Percentiles rank a stretch among this genome's conserved stretches.
phyloP scores from a whole-genome alignment of 306 rosid genomes.

The Prunus davidiana region DNA sequence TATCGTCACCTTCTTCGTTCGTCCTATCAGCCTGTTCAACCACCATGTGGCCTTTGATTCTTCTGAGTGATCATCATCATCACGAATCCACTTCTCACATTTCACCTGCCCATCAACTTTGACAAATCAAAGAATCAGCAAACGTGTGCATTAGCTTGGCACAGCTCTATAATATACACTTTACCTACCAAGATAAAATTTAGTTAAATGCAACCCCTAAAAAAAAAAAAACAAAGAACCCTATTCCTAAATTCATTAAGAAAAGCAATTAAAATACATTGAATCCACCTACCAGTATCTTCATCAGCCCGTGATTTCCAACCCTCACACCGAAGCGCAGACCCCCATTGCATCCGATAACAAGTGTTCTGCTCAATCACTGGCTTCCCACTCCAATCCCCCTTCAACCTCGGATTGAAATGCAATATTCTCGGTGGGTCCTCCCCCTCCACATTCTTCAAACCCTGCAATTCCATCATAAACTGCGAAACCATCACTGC shows the following conservation, averaged over 20 bases:
- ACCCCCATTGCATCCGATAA: slow-evolving; percentile 94
- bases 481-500: slow-evolving; percentile 90
- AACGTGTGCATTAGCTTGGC: not conserved
- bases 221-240: not conserved
- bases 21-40: slow-evolving; percentile 82
- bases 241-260: not conserved
- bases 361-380: slow-evolving; percentile 91
- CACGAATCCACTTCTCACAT: slow-evolving; percentile 97
- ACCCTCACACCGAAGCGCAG: slow-evolving; percentile 83
- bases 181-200: slow-evolving; percentile 13
- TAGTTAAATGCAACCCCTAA: not conserved
- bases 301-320: slow-evolving; percentile 83
- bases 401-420: slow-evolving; percentile 92
- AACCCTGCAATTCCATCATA: slow-evolving; percentile 86
- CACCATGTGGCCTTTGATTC: slow-evolving; percentile 91
- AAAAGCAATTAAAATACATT: not conserved
- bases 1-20: slow-evolving; percentile 60
- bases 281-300: slow-evolving; percentile 63
- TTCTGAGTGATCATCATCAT: slow-evolving; percentile 63
- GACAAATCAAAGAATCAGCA: slow-evolving; percentile 35
- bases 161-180: not conserved
- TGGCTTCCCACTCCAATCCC: slow-evolving; percentile 92
- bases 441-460: slow-evolving; percentile 88
- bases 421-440: slow-evolving; percentile 91
- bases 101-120: slow-evolving; percentile 93